Base-by-base conservation (phyloP, 495 filamentous ascomycete genomes). In the Usnea hakonensis region DNA sequence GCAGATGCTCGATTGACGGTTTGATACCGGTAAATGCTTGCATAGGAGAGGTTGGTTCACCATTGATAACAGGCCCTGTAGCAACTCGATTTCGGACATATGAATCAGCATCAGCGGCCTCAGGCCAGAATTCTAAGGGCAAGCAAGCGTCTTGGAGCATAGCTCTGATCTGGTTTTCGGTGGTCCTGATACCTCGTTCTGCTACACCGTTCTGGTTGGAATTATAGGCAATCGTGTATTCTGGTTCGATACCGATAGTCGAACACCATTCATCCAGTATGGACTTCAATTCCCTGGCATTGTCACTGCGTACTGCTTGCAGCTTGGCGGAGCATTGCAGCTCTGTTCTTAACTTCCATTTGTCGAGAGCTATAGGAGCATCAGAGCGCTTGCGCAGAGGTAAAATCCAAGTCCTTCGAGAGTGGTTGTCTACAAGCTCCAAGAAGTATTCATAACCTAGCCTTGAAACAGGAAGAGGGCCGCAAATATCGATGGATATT, bases 151-250 rank as follows among this genome's bases (percentile, higher is more conserved):
- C 56, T 33, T 58, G 35, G 14, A 58, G 19, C 30, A 58, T 41
- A n/a, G 56, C 56, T 30, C 7, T n/a, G 32, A 58, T 30, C 28
- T 37, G 37, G 40, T 58, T 58, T 26, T 58, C 56, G 21, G 36
- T 37, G 28, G 56, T 58, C n/a, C 37, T 28, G 40, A 58, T 58
- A n/a, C 56, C 36, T n/a, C 57, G 37, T 35, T 60, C 57, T 5
- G 32, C 57, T 10, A 60, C 57, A 26, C 57, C 32, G 33, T 60
- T 60, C 40, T 60, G 57, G 30, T 46, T 60, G 9, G 41, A 60
- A 5, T 46, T 21, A 30, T 60, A 60, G 2, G 41, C 13, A 10
- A n/a, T 21, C 1, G 57, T 60, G 40, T 60, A 60, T 32, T 60
- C 19, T 5, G 41, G 57, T 11, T 35, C 43, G 32, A 60, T 60